Conservation (phyloP, 2,329 filamentous ascomycete genomes). For the Fusarium pseudograminearum region DNA sequence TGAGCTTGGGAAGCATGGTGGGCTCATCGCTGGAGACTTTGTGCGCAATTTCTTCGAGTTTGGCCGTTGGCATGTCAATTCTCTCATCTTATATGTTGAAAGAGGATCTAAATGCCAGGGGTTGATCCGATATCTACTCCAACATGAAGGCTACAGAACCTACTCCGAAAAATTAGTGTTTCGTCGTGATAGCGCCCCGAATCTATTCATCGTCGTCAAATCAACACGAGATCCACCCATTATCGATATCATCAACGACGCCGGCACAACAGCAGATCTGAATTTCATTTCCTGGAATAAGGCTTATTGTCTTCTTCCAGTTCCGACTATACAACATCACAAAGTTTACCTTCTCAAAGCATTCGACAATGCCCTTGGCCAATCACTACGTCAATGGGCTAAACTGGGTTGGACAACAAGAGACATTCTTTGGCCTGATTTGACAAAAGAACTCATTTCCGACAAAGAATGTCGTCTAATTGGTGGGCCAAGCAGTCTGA, state of each 20-base stretch:
- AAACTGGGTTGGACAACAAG: slow-evolving; percentile 6
- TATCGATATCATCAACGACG: not conserved
- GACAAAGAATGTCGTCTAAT: not conserved
- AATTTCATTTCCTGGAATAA: slow-evolving; percentile 13
- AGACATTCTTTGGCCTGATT: slow-evolving; percentile 5
- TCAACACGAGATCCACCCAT: not conserved
- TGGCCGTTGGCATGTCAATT: not conserved
- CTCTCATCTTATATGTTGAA: not conserved
- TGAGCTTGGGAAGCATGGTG: not conserved
- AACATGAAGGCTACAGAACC: not conserved
- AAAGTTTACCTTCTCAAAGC: slow-evolving; percentile 1
- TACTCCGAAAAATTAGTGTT: not conserved
- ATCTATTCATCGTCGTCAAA: not conserved
- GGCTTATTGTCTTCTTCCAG: not conserved
- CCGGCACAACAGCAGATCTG: not conserved
- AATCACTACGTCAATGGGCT: not conserved
- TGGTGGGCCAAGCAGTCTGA: not conserved
- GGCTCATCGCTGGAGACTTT: not conserved
- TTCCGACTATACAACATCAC: not conserved
- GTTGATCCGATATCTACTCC: not conserved
- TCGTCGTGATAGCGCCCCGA: not conserved
- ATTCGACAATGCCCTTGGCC: not conserved
- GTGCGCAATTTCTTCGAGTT: not conserved
- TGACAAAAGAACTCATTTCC: not conserved
- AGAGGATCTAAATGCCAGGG: not conserved